Evolutionary conservation across 1,284 basidiomycete genomes (phyloP).

Genomic region (Puccinia triticina): DNA sequence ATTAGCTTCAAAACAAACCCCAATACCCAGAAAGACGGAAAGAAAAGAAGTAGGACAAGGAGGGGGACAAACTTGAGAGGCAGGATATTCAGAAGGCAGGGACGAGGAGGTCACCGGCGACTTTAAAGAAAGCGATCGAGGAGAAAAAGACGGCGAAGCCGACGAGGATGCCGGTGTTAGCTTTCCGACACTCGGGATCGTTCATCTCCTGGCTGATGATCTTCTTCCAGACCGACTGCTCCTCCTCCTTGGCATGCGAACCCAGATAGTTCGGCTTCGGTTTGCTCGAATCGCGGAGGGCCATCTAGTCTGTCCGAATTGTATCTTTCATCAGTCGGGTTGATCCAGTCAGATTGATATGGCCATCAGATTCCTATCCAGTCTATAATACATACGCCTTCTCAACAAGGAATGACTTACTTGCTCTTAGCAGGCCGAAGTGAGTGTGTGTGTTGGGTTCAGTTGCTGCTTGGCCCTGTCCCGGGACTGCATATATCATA

Average conservation of each 20-base stretch:
- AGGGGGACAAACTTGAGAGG: background rate
- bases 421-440: too few relatives aligned
- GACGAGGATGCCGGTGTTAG: conserved; percentile 22
- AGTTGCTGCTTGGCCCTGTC: too few relatives aligned
- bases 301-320: background rate
- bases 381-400: background rate
- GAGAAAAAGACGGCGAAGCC: conserved; percentile 34
- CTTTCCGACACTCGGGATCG: conserved; percentile 34
- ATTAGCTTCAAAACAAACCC: too few relatives aligned
- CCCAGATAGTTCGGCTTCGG: conserved; percentile 18
- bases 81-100: conserved; percentile 14
- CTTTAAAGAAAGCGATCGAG: conserved; percentile 38
- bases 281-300: background rate
- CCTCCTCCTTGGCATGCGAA: background rate
- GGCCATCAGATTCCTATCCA: background rate
- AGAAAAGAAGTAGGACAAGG: background rate
- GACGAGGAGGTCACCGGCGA: conserved; percentile 43
- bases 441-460: too few relatives aligned
- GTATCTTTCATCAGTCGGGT: background rate
- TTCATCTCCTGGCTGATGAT: conserved; percentile 41
- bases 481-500: too few relatives aligned
- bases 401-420: too few relatives aligned
- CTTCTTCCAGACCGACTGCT: conserved; percentile 21
- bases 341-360: background rate
- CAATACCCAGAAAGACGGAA: background rate